These are phyloP conservation scores for Colletotrichum zoysiae DNA, from an alignment of 2,329 filamentous ascomycete genomes.

Conservation along the genomic window DNA sequence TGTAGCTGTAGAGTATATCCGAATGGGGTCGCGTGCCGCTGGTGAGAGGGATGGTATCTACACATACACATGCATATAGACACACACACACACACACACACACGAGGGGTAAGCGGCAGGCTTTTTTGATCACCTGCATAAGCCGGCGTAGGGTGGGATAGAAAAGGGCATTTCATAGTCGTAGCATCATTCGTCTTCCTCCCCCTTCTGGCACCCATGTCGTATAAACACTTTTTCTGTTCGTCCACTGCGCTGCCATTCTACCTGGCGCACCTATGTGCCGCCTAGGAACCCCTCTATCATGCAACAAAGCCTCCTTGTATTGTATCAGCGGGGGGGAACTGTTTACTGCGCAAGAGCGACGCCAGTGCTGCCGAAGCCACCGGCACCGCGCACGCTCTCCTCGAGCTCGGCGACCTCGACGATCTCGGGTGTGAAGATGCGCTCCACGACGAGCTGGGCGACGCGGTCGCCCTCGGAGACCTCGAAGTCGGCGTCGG, in stretches of 20 bases:
- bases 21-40: neutral
- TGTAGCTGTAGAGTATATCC: constrained; percentile 58
- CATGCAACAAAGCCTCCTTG: neutral
- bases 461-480: constrained; percentile 91
- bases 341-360: constrained; percentile 32
- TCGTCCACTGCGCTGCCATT: neutral
- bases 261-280: neutral
- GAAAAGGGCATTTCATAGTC: constrained; percentile 30
- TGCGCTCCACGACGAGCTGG: constrained; percentile 93
- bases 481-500: constrained; percentile 83
- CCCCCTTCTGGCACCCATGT: neutral
- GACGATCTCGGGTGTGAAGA: constrained; percentile 92
- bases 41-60: neutral
- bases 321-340: neutral
- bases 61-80: neutral
- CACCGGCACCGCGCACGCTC: constrained; percentile 90
- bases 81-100: neutral
- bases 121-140: constrained; percentile 18
- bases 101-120: neutral
- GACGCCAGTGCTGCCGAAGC: constrained; percentile 89
- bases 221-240: constrained; percentile 3
- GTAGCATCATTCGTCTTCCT: constrained; percentile 37
- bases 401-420: constrained; percentile 90
- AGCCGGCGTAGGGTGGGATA: constrained; percentile 26
- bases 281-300: neutral